Evolutionary conservation across 2,329 filamentous ascomycete species (phyloP).

Genomic region (Pseudomassariella vexata): DNA sequence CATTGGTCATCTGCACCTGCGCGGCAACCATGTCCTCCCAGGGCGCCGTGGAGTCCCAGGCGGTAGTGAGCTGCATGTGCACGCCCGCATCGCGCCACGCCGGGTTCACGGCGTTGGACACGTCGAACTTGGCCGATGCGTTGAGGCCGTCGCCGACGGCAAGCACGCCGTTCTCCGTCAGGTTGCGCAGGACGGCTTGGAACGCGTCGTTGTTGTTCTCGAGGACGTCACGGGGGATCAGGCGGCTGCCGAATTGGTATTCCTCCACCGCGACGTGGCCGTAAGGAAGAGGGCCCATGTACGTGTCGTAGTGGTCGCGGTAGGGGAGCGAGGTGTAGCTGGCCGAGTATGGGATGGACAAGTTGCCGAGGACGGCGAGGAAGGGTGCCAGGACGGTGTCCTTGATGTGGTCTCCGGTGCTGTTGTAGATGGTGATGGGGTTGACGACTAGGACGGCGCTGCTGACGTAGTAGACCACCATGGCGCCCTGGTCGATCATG

Average conservation of each 20-base stretch:
- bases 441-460: conserved; percentile 14
- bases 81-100: conserved; percentile 25
- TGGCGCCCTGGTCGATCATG: conserved; percentile 18
- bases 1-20: conserved; percentile 23
- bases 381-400: conserved; percentile 21
- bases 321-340: conserved; percentile 23
- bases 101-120: conserved; percentile 26
- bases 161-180: conserved; percentile 24
- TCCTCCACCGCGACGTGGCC: conserved; percentile 25
- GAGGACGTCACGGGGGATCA: conserved; percentile 27
- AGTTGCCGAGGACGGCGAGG: conserved; percentile 14
- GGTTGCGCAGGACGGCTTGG: conserved; percentile 20
- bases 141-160: conserved; percentile 23
- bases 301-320: conserved; percentile 26
- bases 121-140: conserved; percentile 17
- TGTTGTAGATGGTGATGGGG: conserved; percentile 22
- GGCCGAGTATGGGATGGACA: conserved; percentile 15
- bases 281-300: conserved; percentile 28
- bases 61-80: conserved; percentile 20
- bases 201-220: conserved; percentile 22
- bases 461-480: conserved; percentile 16
- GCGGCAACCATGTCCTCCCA: conserved; percentile 17
- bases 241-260: conserved; percentile 28
- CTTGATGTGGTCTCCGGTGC: conserved; percentile 17
- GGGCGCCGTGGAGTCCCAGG: conserved; percentile 12